Base-by-base conservation (phyloP, 345 rosid genomes). In the Balakata baccata region DNA sequence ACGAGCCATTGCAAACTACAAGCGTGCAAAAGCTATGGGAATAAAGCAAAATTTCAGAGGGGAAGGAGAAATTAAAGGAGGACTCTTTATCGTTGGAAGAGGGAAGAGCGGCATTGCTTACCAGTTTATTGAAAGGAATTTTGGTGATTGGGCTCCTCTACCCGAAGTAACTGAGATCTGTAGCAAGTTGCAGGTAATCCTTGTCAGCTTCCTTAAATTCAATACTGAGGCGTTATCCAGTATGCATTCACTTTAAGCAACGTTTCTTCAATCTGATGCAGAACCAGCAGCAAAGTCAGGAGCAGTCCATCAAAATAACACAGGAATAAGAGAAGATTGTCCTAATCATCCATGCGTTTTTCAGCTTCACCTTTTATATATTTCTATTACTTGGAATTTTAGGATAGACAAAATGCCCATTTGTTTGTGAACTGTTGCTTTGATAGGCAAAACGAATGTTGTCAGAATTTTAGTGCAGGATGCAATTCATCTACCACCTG, bases 41-140 rank as follows among this genome's bases (percentile, higher is more conserved):
- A 29, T 81, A 22, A 76, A 84, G 65, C 86, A 73, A 73, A 90
- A 85, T 69, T 83, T 88, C 72, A 85, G 70, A 76, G 92, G 94
- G 39, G 89, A 89, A 81, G 88, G 92, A 22, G 85, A 84, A 75
- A 86, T 86, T 62, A 87, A 86, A 70, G 94, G 90, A 39, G 90
- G 94, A 20, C 89, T 89, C 17, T 84, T 87, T 52, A 66, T 86
- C 34, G 77, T 86, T 64, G 92, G 88, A n/a, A 75, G 54, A 7
- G 88, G 89, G 68, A 84, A 77, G 66, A 77, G 75, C 68, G 92
- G 92, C 68, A 78, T 88, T 37, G 90, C 87, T 49, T 88, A 85
- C 79, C 89, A 85, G 76, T 88, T 90, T 47, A 86, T 88, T 13
- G 92, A 90, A 82, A 85, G 90, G 83, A 90, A 85, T 63, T 90